A percentile compares a stretch with the other conserved stretches of the same genome.
phyloP scores from a whole-genome alignment of 2,329 filamentous ascomycete genomes.

The Davidsoniella eucalypti region DNA sequence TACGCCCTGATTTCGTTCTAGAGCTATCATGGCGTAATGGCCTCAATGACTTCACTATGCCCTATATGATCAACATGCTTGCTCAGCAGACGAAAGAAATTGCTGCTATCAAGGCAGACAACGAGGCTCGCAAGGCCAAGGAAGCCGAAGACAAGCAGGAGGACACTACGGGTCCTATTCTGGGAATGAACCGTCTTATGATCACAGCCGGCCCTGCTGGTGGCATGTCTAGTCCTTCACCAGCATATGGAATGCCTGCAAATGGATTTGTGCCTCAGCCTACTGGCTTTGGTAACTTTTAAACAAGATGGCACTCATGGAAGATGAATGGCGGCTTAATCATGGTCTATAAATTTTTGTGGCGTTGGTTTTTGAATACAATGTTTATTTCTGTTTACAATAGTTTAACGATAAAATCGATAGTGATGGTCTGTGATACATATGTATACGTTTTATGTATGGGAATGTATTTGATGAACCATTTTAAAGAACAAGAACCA shows the following conservation, averaged over 20 bases:
- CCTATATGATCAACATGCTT: conserved; percentile 98
- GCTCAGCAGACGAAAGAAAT: conserved; percentile 80
- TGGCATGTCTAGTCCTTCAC: conserved; percentile 31
- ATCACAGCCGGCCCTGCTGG: conserved; percentile 73
- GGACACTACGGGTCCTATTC: conserved; percentile 84
- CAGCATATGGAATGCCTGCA: conserved; percentile 52
- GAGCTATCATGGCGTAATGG: conserved; percentile 96
- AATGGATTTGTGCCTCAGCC: conserved; percentile 84
- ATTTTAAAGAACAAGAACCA: too few relatives aligned
- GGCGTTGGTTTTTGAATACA: conserved; percentile 6
- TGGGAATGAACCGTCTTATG: conserved; percentile 80
- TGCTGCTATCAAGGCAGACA: conserved; percentile 76
- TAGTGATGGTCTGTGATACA: too few relatives aligned
- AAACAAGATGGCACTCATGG: not conserved
- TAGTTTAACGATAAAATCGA: too few relatives aligned
- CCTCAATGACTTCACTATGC: conserved; percentile 95
- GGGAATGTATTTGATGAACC: too few relatives aligned
- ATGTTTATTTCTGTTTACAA: not conserved
- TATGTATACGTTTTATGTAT: too few relatives aligned
- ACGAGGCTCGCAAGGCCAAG: conserved; percentile 76
- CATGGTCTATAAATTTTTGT: conserved; percentile 7
- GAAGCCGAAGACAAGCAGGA: conserved; percentile 62
- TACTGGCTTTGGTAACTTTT: conserved; percentile 56
- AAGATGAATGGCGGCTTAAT: conserved; percentile 4
- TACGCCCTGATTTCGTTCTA: conserved; percentile 80